phyloP scores from a whole-genome alignment of 441 rosid species.

The Populus trichocarpa region DNA sequence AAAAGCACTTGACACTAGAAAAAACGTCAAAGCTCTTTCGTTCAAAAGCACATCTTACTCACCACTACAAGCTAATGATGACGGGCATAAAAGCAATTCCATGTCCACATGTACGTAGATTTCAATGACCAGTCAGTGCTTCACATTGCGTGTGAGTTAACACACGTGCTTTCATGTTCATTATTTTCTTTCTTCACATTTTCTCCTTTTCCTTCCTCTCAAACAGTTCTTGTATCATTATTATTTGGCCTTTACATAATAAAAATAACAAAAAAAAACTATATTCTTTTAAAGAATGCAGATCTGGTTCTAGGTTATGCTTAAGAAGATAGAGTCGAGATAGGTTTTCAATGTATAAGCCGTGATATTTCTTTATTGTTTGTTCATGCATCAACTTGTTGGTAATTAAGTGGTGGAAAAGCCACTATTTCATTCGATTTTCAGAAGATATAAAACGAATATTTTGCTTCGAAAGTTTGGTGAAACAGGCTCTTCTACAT shows the following conservation, averaged over 20 bases:
- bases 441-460: not conserved
- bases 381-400: no score
- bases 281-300: no score
- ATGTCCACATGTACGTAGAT: conserved; percentile 28
- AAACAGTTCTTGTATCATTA: conserved; percentile 3
- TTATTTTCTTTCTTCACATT: not conserved
- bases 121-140: conserved; percentile 22
- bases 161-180: not conserved
- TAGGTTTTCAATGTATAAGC: not conserved
- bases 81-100: conserved; percentile 26
- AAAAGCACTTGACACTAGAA: not conserved
- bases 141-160: conserved; percentile 1
- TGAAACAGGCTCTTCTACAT: not conserved
- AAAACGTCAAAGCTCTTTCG: conserved; percentile 7
- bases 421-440: not conserved
- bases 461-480: not conserved
- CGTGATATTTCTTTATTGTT: no score
- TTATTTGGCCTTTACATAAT: not conserved
- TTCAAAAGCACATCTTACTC: conserved; percentile 17
- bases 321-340: no score
- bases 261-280: no score
- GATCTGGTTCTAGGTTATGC: no score
- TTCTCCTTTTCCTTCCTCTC: conserved; percentile 10
- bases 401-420: no score
- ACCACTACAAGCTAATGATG: conserved; percentile 31